A percentile compares a stretch with the other conserved stretches of the same genome.
Evolutionary conservation across 164 flowering plant genomes (phyloP).

Genomic region (Magnolia kwangsiensis): DNA sequence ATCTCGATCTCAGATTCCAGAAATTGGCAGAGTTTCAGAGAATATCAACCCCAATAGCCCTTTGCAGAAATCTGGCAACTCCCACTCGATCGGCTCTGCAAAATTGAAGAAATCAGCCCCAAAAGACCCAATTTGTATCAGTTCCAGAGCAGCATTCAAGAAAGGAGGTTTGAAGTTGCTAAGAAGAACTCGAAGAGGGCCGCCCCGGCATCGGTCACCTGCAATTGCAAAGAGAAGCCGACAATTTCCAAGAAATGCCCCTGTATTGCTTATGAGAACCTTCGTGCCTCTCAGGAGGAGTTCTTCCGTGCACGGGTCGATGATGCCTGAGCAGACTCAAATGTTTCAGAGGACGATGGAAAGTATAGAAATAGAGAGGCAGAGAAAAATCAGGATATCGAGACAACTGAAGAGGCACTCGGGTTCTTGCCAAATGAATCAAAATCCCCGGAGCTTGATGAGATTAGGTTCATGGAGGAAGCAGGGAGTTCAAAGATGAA

Average conservation of each 20-base stretch:
- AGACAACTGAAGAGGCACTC: background rate
- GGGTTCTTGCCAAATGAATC: background rate
- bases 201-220: background rate
- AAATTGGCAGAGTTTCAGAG: conserved; percentile 26
- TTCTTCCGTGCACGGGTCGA: conserved; percentile 34
- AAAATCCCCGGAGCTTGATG: background rate
- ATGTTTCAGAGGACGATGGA: conserved; percentile 9
- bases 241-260: conserved; percentile 46
- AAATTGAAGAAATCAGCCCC: conserved; percentile 48
- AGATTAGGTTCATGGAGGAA: conserved; percentile 8
- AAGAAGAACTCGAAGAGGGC: conserved; percentile 45
- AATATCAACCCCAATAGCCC: conserved; percentile 65
- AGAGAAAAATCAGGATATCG: background rate
- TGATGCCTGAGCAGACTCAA: background rate
- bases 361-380: conserved; percentile 8
- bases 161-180: conserved; percentile 74
- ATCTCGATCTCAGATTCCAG: conserved; percentile 24
- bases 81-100: conserved; percentile 40
- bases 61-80: conserved; percentile 20
- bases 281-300: conserved; percentile 81
- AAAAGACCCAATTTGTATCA: conserved; percentile 25
- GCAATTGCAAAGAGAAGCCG: background rate
- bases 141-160: conserved; percentile 44
- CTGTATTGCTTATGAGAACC: conserved; percentile 70
- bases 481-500: conserved; percentile 38